A percentile compares a stretch with the other conserved stretches of the same genome.
phyloP scores from a whole-genome alignment of 1,284 basidiomycete species.

The Cryptococcus sp. region DNA sequence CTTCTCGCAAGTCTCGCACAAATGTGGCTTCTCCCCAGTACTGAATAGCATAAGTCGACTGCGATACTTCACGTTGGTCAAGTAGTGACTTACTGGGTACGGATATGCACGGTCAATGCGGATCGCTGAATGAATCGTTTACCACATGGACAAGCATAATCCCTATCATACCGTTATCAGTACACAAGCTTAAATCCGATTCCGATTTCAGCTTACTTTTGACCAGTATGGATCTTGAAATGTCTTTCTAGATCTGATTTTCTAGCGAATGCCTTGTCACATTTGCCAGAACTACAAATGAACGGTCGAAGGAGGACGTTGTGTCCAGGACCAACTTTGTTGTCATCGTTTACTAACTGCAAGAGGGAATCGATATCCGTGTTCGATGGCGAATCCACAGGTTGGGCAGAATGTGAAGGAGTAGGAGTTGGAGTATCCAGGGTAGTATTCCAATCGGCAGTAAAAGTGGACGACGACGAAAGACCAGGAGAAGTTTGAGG shows the following conservation, averaged over 20 bases:
- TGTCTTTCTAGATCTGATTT: slow-evolving; percentile 51
- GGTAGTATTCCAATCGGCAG: not conserved
- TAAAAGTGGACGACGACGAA: not conserved
- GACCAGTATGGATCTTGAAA: slow-evolving; percentile 49
- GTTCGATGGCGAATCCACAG: not conserved
- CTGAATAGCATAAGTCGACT: slow-evolving; percentile 33
- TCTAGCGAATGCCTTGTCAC: slow-evolving; percentile 51
- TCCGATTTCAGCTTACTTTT: slow-evolving; percentile 29
- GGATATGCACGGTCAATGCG: slow-evolving; percentile 47
- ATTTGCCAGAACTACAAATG: slow-evolving; percentile 43
- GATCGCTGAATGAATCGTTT: slow-evolving; percentile 49
- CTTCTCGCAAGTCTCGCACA: slow-evolving; percentile 52
- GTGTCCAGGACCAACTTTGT: slow-evolving; percentile 35
- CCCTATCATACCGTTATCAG: slow-evolving; percentile 22
- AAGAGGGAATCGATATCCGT: slow-evolving; percentile 1
- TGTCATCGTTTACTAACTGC: slow-evolving; percentile 44
- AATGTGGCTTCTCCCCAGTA: slow-evolving; percentile 56
- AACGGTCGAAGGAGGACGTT: slow-evolving; percentile 35
- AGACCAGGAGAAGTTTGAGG: not conserved
- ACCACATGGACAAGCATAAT: slow-evolving; percentile 45
- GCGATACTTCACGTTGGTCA: not conserved
- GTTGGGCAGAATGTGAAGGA: not conserved
- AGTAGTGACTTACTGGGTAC: slow-evolving; percentile 47
- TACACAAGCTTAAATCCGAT: not conserved
- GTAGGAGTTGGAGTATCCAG: not conserved